Percentiles rank a stretch among this genome's conserved stretches.
Evolutionary conservation across 345 rosid genomes (phyloP).

Genomic region (Acer saccharum): DNA sequence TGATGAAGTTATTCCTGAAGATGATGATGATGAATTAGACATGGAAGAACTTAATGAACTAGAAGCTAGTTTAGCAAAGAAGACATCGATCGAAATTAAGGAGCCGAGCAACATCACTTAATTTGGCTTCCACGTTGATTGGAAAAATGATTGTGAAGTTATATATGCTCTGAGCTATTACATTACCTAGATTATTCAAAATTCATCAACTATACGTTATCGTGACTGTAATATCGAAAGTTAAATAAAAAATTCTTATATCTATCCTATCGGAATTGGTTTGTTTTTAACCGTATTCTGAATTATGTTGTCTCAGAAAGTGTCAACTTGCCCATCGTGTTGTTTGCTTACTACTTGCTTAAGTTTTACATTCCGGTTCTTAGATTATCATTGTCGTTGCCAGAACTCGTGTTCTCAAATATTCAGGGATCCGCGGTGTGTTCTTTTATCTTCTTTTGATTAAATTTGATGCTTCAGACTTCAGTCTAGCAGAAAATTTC

Average conservation of each 20-base stretch:
- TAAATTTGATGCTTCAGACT: not conserved
- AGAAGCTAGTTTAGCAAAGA: slow-evolving; percentile 74
- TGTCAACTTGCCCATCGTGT: not conserved
- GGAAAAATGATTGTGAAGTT: not conserved
- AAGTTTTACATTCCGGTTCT: not conserved
- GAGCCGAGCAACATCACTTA: slow-evolving; percentile 26
- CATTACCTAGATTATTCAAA: not conserved
- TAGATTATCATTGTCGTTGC: not conserved
- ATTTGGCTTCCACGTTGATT: not conserved
- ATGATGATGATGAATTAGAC: slow-evolving; percentile 59
- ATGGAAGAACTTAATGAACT: slow-evolving; percentile 80
- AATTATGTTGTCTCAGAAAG: too few species aligned
- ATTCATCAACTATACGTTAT: not conserved
- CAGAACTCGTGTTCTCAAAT: too few species aligned
- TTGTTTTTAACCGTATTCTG: not conserved
- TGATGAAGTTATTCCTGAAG: slow-evolving; percentile 25
- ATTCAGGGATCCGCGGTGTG: too few species aligned
- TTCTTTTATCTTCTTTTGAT: not conserved
- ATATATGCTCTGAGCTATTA: not conserved
- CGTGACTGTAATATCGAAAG: not conserved
- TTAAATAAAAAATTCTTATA: not conserved
- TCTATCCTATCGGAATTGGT: not conserved
- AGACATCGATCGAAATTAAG: slow-evolving; percentile 59
- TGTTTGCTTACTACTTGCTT: not conserved
- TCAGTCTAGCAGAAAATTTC: too few species aligned